Percentiles rank a stretch among this genome's conserved stretches.
phyloP scores from a whole-genome alignment of 192 early-diverging fungal genomes.

The Backusella tarrabulga region DNA sequence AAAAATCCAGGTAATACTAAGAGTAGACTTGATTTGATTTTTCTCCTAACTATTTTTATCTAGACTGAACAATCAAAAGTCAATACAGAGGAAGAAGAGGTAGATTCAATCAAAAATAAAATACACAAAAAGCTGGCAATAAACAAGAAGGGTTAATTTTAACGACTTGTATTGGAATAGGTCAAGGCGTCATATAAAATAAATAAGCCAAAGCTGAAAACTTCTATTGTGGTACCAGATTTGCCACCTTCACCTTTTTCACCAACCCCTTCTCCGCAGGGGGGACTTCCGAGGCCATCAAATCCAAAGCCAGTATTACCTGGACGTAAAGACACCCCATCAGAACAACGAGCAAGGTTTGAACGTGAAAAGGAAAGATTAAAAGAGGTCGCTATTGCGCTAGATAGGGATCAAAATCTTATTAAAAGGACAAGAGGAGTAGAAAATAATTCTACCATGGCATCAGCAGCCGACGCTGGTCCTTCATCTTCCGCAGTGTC shows the following conservation, averaged over 20 bases:
- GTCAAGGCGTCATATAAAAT: neutral
- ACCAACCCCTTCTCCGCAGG: neutral
- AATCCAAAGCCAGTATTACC: neutral
- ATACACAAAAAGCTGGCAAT: no score
- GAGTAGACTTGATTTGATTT: neutral
- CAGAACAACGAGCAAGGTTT: slow-evolving; percentile 11
- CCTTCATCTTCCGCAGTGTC: neutral
- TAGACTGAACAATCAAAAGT: neutral
- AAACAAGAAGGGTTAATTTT: neutral
- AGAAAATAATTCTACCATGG: neutral
- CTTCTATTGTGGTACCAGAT: neutral
- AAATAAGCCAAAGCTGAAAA: neutral
- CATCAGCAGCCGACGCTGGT: neutral
- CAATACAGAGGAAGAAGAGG: neutral
- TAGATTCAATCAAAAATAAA: neutral
- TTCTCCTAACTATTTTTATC: neutral
- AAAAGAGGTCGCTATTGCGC: neutral
- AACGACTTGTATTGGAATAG: neutral
- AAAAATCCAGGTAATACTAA: slow-evolving; percentile 10
- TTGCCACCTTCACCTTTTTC: slow-evolving; percentile 4
- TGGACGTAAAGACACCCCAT: neutral
- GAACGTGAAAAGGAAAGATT: slow-evolving; percentile 19
- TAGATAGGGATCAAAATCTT: slow-evolving; percentile 11
- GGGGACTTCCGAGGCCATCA: neutral
- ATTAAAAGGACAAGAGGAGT: neutral